phyloP scores from a whole-genome alignment of 495 filamentous ascomycete species.

The Xylaria longipes region DNA sequence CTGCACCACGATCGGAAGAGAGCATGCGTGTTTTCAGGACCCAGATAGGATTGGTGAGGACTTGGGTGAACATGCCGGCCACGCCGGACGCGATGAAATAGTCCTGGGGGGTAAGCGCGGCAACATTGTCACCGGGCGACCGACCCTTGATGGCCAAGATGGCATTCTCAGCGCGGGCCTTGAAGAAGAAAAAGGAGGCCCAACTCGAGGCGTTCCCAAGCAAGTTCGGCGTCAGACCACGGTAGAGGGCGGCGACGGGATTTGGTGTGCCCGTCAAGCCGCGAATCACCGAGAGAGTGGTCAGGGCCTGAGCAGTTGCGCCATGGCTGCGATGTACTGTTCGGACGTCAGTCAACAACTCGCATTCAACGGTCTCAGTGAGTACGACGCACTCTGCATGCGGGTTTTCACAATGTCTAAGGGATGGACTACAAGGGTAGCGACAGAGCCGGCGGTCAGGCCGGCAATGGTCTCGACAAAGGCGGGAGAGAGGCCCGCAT shows the following conservation, averaged over 20 bases:
- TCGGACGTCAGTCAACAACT: not conserved
- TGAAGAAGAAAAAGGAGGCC: conserved; percentile 87
- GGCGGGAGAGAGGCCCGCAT: conserved; percentile 69
- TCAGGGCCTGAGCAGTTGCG: conserved; percentile 39
- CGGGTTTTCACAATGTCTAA: conserved; percentile 96
- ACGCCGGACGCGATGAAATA: conserved; percentile 82
- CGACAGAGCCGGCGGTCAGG: conserved; percentile 83
- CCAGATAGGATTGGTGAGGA: conserved; percentile 96
- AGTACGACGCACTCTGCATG: conserved; percentile 70
- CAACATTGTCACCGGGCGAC: not conserved
- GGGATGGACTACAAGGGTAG: conserved; percentile 83
- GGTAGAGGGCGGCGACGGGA: conserved; percentile 74
- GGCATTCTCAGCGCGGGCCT: conserved; percentile 52
- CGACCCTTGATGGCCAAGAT: conserved; percentile 37
- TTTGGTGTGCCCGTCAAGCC: conserved; percentile 47
- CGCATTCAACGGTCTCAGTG: not conserved
- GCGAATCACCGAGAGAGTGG: conserved; percentile 54
- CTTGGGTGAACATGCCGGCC: conserved; percentile 75
- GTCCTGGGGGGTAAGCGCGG: conserved; percentile 68
- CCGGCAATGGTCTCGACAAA: conserved; percentile 89
- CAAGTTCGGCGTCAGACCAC: conserved; percentile 87
- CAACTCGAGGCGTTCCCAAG: conserved; percentile 89
- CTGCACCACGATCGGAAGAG: conserved; percentile 71
- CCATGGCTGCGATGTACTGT: conserved; percentile 46
- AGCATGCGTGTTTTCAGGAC: conserved; percentile 99